Base-by-base conservation (phyloP, 495 filamentous ascomycete species). In the Hapsidospora chrysogenum region DNA sequence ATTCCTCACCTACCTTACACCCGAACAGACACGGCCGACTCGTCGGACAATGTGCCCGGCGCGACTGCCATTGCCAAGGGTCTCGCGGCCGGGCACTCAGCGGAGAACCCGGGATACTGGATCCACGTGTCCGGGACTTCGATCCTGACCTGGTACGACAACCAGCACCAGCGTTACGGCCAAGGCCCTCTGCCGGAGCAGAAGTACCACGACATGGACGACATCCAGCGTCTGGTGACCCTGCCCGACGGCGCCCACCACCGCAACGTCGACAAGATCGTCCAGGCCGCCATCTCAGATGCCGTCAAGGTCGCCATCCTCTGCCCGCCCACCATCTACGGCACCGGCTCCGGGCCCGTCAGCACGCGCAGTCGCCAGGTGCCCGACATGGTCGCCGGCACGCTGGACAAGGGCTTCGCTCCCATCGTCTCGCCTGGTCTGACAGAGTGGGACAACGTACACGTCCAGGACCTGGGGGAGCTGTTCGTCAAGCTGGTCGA, bases 271-370 rank as follows among this genome's bases (percentile, higher is more conserved):
- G 64, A 70, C 37, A 62, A 67, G 53, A 48, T 63, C 29, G 55
- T 60, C 6, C 44, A 58, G 1, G 47, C 32, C 3, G 45, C 56
- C 15, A 49, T 64, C 33, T 54, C 63, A 4, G 53, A 60, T 25
- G 63, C 51, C 25, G 61, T 78, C 9, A 72, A 69, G 47, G 76
- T 74, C 0, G 78, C 82, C 1, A 72, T 92, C 48, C 65, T 89
- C 16, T 81, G 72, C 40, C 81, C 84, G 4, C 80, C 82, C 1
- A 71, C 68, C 4, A 89, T 92, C 49, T 87, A 86, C 48, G 84
- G 81, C 5, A 17, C 26, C 0, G 84, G 81, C 17, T 71, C 78
- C 21, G 80, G 84, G 0, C 64, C 80, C 2, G 66, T 61, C 29
- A 89, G 87, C 48, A 56, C 63, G 44, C 63, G 68, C 46, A 79